Conservation (phyloP, 2,329 filamentous ascomycete species). For the Penicillium sp. region DNA sequence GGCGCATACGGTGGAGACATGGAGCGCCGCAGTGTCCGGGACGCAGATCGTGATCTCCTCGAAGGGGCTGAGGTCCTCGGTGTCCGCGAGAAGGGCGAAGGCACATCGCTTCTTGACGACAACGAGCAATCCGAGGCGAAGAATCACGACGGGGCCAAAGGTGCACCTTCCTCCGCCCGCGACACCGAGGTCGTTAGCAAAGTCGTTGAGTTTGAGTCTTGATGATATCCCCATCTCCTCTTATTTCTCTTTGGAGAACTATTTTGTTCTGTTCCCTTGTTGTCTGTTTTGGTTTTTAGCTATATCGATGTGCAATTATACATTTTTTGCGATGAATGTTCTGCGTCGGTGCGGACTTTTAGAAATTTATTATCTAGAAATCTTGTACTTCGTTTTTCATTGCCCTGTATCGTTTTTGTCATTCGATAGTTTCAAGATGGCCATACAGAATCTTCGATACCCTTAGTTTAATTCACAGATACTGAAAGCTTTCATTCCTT, state of each 20-base stretch:
- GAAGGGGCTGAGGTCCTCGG: slow-evolving; percentile 73
- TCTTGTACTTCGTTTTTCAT: background rate
- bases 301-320: slow-evolving; percentile 1
- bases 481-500: too few species aligned
- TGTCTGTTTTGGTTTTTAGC: background rate
- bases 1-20: slow-evolving; percentile 58
- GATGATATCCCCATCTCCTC: slow-evolving; percentile 14
- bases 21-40: slow-evolving; percentile 67
- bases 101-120: slow-evolving; percentile 32
- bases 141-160: slow-evolving; percentile 6
- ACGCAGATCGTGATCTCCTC: slow-evolving; percentile 70
- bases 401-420: too few species aligned
- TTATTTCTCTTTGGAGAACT: background rate
- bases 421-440: too few species aligned
- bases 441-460: too few species aligned
- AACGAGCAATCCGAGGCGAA: slow-evolving; percentile 21
- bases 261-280: background rate
- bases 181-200: slow-evolving; percentile 41
- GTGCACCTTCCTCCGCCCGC: slow-evolving; percentile 16
- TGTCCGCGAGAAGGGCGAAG: slow-evolving; percentile 39
- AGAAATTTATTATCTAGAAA: background rate
- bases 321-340: background rate
- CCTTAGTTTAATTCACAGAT: too few species aligned
- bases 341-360: background rate
- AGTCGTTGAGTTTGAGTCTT: slow-evolving; percentile 45